Conservation (phyloP, 2,329 filamentous ascomycete species). For the Trichophyton schoenleinii region DNA sequence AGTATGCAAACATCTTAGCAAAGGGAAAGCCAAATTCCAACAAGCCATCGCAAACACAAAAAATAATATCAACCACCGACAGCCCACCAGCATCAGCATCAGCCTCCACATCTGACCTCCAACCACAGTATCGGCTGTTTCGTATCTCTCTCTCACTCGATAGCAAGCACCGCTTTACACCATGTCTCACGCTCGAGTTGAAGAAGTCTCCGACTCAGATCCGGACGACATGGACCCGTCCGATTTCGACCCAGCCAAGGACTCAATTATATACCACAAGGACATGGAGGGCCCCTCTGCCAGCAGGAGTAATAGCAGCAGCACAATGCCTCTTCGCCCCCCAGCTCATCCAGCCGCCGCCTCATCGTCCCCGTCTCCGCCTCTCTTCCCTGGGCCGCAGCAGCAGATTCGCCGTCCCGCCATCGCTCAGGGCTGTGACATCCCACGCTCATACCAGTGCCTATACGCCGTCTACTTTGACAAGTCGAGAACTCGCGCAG, state of each 20-base stretch:
- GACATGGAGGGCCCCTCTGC: constrained; percentile 18
- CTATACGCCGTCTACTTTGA: constrained; percentile 97
- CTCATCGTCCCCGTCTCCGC: constrained; percentile 36
- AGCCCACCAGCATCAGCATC: background rate
- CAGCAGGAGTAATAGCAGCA: background rate
- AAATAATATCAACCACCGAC: background rate
- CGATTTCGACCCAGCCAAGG: constrained; percentile 41
- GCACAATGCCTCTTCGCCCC: background rate
- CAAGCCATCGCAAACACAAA: background rate
- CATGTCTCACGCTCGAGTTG: constrained; percentile 68
- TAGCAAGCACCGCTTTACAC: background rate
- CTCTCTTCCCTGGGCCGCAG: constrained; percentile 33
- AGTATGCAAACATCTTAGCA: too few relatives aligned
- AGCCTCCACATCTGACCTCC: background rate
- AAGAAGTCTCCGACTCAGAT: constrained; percentile 91
- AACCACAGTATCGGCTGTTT: background rate
- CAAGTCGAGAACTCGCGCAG: constrained; percentile 48
- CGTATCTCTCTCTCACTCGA: background rate
- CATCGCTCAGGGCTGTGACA: constrained; percentile 32
- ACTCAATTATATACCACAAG: constrained; percentile 25
- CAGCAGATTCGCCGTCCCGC: constrained; percentile 14
- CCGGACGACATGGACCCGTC: constrained; percentile 74
- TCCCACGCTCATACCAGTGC: constrained; percentile 66
- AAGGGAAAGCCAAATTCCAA: too few relatives aligned
- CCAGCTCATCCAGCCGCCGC: constrained; percentile 11